Base-by-base conservation (phyloP, 2,329 filamentous ascomycete genomes). In the Monosporascus sp. region DNA sequence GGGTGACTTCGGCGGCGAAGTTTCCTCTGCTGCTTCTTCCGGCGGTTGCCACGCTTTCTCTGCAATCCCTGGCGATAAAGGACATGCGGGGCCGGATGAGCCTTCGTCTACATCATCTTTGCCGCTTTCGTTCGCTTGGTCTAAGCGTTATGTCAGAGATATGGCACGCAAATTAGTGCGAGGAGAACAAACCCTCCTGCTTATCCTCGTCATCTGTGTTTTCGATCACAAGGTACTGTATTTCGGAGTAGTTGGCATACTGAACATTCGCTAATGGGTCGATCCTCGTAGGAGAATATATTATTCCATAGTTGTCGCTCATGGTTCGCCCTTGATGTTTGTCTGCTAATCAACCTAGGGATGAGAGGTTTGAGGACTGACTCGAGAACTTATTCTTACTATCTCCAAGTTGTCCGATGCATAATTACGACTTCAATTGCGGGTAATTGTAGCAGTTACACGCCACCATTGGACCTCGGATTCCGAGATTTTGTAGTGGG, bases 211-310 rank as follows among this genome's bases (percentile, higher is more conserved):
- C 51, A 37, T 60, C 60, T 35, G 62, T 58, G 35, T 55, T 31
- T 35, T 55, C 24, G 38, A 52, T 14, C 14, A 52, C 1, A 37
- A 51, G 26, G 55, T 55, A 63, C 52, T 59, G 55, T 50, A 65
- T 22, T 20, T 59, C 47, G 20, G 63, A 60, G 47, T 54, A 65
- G 52, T 64, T 50, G 53, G 61, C 57, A 49, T 59, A 37, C 58
- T 63, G 55, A 43, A 63, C 40, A 52, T 49, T 50, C 26, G 53
- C 57, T 14, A 37, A 31, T 51, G 59, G 59, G 50, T 66, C 26
- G 22, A 55, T 8, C 49, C 63, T 61, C 46, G 52, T 55, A 54
- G 62, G 54, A 51, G 58, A 64, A 56, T 53, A 61, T 46, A 56
- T 11, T 37, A 65, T 58, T 35, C 58, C 63, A 47, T 51, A 45